Conservation (phyloP, 768 basidiomycete genomes). For the Auricularia auricula-judae region DNA sequence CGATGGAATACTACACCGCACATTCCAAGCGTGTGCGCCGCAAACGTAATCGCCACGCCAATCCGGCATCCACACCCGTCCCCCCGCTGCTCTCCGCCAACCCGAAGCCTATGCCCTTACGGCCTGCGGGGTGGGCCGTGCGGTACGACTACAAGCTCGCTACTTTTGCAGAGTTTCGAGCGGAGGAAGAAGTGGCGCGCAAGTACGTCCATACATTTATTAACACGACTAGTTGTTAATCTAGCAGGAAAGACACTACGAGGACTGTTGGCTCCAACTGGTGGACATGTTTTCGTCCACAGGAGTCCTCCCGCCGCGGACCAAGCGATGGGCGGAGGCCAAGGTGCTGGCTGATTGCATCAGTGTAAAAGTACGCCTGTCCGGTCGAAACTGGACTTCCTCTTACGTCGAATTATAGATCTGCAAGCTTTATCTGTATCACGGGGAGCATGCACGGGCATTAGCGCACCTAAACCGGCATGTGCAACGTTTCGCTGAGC, state of each 20-base stretch:
- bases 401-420: constrained; percentile 39
- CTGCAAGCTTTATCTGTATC: constrained; percentile 83
- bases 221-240: background rate
- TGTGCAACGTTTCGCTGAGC: constrained; percentile 72
- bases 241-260: constrained; percentile 62
- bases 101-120: constrained; percentile 44
- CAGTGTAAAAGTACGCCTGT: constrained; percentile 60
- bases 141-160: constrained; percentile 98
- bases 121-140: constrained; percentile 88
- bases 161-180: constrained; percentile 88
- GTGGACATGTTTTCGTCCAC: constrained; percentile 85
- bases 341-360: constrained; percentile 94
- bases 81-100: constrained; percentile 39
- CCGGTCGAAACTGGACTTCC: background rate
- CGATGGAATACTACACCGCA: constrained; percentile 84
- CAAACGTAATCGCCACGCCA: constrained; percentile 74
- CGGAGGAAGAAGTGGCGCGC: constrained; percentile 84
- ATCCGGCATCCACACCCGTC: constrained; percentile 6
- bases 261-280: constrained; percentile 80
- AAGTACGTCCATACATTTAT: constrained; percentile 44
- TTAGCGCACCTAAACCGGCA: constrained; percentile 79
- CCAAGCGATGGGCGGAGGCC: constrained; percentile 97
- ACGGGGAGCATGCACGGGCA: constrained; percentile 75
- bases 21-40: constrained; percentile 88
- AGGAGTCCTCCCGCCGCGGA: constrained; percentile 77